Evolutionary conservation across 192 early-diverging fungal genomes (phyloP), one percentile per base, ranked within the genome.

Genomic region (Lunasporangiospora selenospora): DNA sequence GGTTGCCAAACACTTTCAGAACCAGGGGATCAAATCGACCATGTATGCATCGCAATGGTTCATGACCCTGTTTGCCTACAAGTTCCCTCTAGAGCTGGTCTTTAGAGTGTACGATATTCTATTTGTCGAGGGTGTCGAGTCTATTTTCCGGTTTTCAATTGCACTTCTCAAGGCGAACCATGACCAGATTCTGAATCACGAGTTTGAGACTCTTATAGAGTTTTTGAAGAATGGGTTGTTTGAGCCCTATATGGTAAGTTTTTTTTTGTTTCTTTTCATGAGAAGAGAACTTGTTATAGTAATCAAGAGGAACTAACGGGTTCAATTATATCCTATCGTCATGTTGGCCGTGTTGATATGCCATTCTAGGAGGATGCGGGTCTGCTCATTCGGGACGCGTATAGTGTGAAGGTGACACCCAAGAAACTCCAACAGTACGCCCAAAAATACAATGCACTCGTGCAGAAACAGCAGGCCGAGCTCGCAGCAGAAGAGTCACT

Each of bases 41-140:
- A 96, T 96, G 93, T 99, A 95, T 58, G 97, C 96, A 13, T 93
- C 94, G 32, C 98, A 96, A 65, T 99, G 98, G 98, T 95, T 98
- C 80, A 94, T 98, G 91, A 99, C 98, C 1, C 67, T 97, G 62
- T 99, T 99, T 81, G 95, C 96, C 0, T 99, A 95, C 81, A 90
- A 92, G 16, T 95, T 99, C 67, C 96, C 96, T n/a, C 84, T 98
- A n/a, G 85, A 90, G 16, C 75, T 95, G 44, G 93, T 97, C 12
- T 91, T 93, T 62, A 89, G 97, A 8, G 87, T 98, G 53, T 92
- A 93, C 44, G 98, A 99, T 76, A 85, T 96, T 16, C 78, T 98
- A 19, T 92, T 99, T 65, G 92, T 92, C 18, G 94, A 99, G 75
- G 97, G 97, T 9, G 71, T 95, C 15, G 97, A 99, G 51, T 82